A percentile compares a stretch with the other conserved stretches of the same genome.
phyloP scores from a whole-genome alignment of 169 alveolate genomes.

The Nephromyces sp. region DNA sequence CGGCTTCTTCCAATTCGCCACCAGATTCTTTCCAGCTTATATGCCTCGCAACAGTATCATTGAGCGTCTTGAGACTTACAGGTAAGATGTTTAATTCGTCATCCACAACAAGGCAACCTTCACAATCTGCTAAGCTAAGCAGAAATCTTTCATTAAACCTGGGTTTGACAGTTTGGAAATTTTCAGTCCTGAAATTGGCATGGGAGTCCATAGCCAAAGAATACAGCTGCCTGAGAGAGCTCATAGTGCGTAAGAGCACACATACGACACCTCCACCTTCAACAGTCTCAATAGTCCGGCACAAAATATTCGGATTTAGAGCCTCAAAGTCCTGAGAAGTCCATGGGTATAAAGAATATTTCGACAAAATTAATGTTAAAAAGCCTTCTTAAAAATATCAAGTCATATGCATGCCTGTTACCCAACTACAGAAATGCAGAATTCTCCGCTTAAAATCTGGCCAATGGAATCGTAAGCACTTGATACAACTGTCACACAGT shows the following conservation, averaged over 20 bases:
- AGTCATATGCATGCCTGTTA: too few relatives aligned
- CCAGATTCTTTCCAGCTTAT: too few relatives aligned
- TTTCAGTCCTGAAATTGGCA: constrained; percentile 51
- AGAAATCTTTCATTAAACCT: constrained; percentile 88
- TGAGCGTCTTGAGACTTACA: too few relatives aligned
- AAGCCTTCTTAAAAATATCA: too few relatives aligned
- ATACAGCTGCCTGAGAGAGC: constrained; percentile 72
- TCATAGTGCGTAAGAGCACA: constrained; percentile 49
- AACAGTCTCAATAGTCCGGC: constrained; percentile 98
- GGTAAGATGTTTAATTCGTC: constrained; percentile 98
- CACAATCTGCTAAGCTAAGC: constrained; percentile 46
- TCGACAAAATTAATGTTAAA: too few relatives aligned
- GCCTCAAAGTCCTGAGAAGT: constrained; percentile 97
- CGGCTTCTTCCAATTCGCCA: too few relatives aligned
- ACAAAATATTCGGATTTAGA: constrained; percentile 96
- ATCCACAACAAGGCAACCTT: constrained; percentile 81
- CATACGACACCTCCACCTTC: constrained; percentile 94
- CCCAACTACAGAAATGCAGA: too few relatives aligned
- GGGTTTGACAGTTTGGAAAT: constrained; percentile 62
- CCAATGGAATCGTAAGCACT: too few relatives aligned
- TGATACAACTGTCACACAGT: too few relatives aligned
- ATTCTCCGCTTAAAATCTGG: too few relatives aligned
- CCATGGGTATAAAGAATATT: too few relatives aligned
- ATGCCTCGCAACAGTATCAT: too few relatives aligned
- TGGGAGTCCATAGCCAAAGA: constrained; percentile 89